Evolutionary conservation across 2,329 filamentous ascomycete genomes (phyloP).

Genomic region (Verticillium alfalfae): DNA sequence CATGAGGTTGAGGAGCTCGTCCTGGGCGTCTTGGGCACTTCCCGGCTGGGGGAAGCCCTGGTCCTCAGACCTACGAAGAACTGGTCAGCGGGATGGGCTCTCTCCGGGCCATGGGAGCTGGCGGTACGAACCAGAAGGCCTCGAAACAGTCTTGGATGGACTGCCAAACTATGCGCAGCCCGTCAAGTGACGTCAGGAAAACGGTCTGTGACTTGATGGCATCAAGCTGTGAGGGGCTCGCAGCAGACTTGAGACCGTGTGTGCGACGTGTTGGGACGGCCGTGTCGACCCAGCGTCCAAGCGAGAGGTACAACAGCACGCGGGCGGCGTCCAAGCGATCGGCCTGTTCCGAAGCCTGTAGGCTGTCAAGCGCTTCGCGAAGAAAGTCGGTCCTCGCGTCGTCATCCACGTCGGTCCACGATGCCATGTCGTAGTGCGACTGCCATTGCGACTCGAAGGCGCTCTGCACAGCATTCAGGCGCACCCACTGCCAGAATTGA

Average conservation of each 20-base stretch:
- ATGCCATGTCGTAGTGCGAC: slow-evolving; percentile 35
- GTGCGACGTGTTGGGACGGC: slow-evolving; percentile 42
- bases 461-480: slow-evolving; percentile 68
- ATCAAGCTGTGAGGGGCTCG: slow-evolving; percentile 50
- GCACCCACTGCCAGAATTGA: slow-evolving; percentile 76
- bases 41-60: slow-evolving; percentile 28
- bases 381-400: slow-evolving; percentile 54
- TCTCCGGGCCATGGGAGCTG: slow-evolving; percentile 9
- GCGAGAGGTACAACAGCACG: slow-evolving; percentile 54
- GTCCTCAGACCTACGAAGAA: slow-evolving; percentile 37
- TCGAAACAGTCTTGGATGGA: slow-evolving; percentile 44
- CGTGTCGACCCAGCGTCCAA: slow-evolving; percentile 67
- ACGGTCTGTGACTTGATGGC: slow-evolving; percentile 51
- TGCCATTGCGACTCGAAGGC: slow-evolving; percentile 76
- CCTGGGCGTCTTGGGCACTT: slow-evolving; percentile 46
- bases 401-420: slow-evolving; percentile 63
- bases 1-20: slow-evolving; percentile 58
- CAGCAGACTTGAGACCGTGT: slow-evolving; percentile 38
- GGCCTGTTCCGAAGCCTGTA: slow-evolving; percentile 39
- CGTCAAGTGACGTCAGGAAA: slow-evolving; percentile 45
- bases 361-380: slow-evolving; percentile 39
- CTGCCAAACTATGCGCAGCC: slow-evolving; percentile 45
- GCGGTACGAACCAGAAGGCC: slow-evolving; percentile 40
- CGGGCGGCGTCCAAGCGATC: slow-evolving; percentile 49
- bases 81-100: slow-evolving; percentile 8